These are phyloP conservation scores for Lentinula sp. DNA, from an alignment of 768 basidiomycete species.

Conservation along the genomic window DNA sequence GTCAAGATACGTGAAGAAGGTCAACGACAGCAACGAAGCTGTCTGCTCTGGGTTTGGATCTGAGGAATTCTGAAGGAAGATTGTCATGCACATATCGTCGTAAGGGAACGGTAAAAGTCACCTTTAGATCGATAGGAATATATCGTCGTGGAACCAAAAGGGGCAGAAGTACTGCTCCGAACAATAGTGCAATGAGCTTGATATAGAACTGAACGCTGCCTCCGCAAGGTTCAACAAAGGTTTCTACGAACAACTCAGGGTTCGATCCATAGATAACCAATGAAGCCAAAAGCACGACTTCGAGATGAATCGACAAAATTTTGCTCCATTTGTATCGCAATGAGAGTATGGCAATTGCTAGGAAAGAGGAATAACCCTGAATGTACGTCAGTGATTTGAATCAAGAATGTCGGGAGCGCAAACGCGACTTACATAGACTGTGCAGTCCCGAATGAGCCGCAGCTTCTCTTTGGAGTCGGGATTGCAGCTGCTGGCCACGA, in stretches of 20 bases:
- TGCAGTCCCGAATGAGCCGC: background rate
- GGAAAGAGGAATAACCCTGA: background rate
- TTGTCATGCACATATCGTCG: background rate
- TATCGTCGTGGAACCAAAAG: conserved; percentile 45
- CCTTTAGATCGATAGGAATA: conserved; percentile 42
- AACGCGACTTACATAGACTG: background rate
- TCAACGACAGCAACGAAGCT: conserved; percentile 24
- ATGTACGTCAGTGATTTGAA: background rate
- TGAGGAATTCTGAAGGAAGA: background rate
- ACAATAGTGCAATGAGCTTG: conserved; percentile 22
- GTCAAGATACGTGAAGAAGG: conserved; percentile 30
- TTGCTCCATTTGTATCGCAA: background rate
- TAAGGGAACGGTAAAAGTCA: background rate
- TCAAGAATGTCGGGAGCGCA: background rate
- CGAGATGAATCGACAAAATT: background rate
- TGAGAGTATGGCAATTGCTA: background rate
- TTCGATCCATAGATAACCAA: conserved; percentile 45
- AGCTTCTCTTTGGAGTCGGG: too few species aligned
- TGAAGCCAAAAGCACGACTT: conserved; percentile 18
- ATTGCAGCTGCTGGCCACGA: background rate
- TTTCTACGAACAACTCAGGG: conserved; percentile 45
- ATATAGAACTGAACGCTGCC: conserved; percentile 19
- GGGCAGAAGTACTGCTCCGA: conserved; percentile 43
- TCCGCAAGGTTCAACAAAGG: conserved; percentile 34
- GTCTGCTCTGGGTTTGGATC: conserved; percentile 27